These are phyloP conservation scores for Candida verbasci DNA, from an alignment of 805 yeast species.

Conservation along the genomic window DNA sequence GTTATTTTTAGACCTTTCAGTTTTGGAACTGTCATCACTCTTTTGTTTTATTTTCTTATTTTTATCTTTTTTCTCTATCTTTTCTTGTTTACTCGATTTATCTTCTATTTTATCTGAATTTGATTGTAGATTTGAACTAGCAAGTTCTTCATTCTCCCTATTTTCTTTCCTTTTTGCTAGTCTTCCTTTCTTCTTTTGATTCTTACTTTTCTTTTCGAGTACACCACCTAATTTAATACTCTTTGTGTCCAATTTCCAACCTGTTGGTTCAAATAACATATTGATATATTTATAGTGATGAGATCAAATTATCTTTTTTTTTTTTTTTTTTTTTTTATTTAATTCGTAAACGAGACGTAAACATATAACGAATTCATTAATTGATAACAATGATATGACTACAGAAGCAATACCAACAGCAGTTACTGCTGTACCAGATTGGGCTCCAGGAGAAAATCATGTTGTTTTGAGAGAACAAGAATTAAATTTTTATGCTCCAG, in stretches of 20 bases:
- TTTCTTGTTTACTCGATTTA: slow-evolving; percentile 1
- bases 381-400: slow-evolving; percentile 2
- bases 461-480: slow-evolving; percentile 23
- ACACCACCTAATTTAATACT: slow-evolving; percentile 45
- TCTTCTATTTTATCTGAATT: slow-evolving; percentile 5
- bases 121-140: slow-evolving; percentile 8
- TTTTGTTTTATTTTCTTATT: slow-evolving; percentile 7
- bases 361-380: neutral
- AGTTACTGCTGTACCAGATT: slow-evolving; percentile 20
- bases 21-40: neutral
- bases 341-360: neutral
- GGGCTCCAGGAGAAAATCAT: slow-evolving; percentile 32
- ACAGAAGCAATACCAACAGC: neutral
- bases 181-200: slow-evolving; percentile 20
- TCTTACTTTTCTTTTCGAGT: slow-evolving; percentile 21
- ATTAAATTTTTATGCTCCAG: slow-evolving; percentile 28
- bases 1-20: slow-evolving; percentile 1
- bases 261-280: slow-evolving; percentile 72
- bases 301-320: slow-evolving; percentile 1
- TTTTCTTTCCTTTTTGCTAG: slow-evolving; percentile 3
- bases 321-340: neutral
- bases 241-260: slow-evolving; percentile 67
- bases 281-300: too few species aligned
- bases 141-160: neutral
- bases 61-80: slow-evolving; percentile 4